Percentiles rank a stretch among this genome's conserved stretches.
Conservation (phyloP, 129 eudicot species). For the Centaurea solstitialis region DNA sequence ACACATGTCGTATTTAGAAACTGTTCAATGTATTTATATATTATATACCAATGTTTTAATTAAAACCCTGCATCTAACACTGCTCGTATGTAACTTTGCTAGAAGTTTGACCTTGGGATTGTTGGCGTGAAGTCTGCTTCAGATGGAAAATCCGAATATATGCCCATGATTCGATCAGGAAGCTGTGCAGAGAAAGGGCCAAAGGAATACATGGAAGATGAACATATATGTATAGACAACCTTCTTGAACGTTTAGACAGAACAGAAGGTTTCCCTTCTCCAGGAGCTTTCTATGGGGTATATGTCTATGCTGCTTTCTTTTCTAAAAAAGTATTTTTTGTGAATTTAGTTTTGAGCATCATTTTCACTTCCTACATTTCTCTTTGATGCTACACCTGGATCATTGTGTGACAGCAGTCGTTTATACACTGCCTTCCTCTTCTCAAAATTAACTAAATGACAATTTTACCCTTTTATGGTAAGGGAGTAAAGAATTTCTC, state of each 20-base stretch:
- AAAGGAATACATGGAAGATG: slow-evolving; percentile 88
- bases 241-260: slow-evolving; percentile 58
- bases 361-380: background rate
- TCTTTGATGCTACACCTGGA: background rate
- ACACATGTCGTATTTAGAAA: background rate
- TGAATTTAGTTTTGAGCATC: background rate
- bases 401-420: background rate
- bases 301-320: slow-evolving; percentile 13
- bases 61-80: slow-evolving; percentile 23
- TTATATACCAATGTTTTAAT: background rate
- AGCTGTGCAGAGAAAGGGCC: slow-evolving; percentile 93
- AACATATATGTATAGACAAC: slow-evolving; percentile 79
- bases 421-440: too few species aligned
- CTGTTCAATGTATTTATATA: background rate
- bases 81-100: slow-evolving; percentile 1
- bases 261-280: slow-evolving; percentile 57
- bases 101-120: slow-evolving; percentile 55
- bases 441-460: too few species aligned
- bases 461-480: too few species aligned
- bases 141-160: slow-evolving; percentile 50
- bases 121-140: slow-evolving; percentile 45
- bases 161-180: slow-evolving; percentile 81
- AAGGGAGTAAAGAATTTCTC: too few species aligned
- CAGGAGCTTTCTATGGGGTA: slow-evolving; percentile 94
- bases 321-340: background rate